Base-by-base conservation (phyloP, 2,329 filamentous ascomycete genomes). In the Aspergillus sp. region DNA sequence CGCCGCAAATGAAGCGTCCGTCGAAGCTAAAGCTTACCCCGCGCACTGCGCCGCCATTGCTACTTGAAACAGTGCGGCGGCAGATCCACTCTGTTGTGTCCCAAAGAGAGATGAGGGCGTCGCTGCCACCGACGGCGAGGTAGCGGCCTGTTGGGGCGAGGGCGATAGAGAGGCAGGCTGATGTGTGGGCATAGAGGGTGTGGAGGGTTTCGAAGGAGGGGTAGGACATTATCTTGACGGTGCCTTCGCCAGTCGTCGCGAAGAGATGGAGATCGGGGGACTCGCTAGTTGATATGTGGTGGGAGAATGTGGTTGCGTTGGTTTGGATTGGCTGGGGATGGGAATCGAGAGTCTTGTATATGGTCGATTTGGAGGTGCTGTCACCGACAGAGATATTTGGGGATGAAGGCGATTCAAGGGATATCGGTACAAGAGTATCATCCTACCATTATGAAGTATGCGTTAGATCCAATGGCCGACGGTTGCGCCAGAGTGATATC, bases 11-110 rank as follows among this genome's bases (percentile, higher is more conserved):
- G 62, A 78, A 81, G 25, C 79, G 71, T 2, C 79, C 79, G 60
- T 81, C 79, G 64, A 79, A 81, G 60, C 78, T 81, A 75, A 79
- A 81, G 63, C 77, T 79, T 8, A 81, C 72, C 21, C 77, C 78
- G 31, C 76, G 75, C 27, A 81, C 74, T 2, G 75, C 75, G 6
- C 79, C 79, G 25, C 75, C 76, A 41, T 74, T 76, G 40, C 70
- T 66, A 45, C 76, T 79, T 1, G 77, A 77, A 8, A 81, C 66
- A 1, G 79, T 81, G 40, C 79, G 76, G 25, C 73, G 75, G 60
- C 79, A 81, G 52, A 80, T 75, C 79, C 79, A 81, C 63, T 81
- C 79, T 3, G 73, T 78, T 4, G 79, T 81, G 66, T 81, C 79
- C 78, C 79, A 81, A 31, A 81, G 74, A 12, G 78, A 79, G 48